Conservation (phyloP, 2,329 filamentous ascomycete genomes). For the Colletotrichum sp. region DNA sequence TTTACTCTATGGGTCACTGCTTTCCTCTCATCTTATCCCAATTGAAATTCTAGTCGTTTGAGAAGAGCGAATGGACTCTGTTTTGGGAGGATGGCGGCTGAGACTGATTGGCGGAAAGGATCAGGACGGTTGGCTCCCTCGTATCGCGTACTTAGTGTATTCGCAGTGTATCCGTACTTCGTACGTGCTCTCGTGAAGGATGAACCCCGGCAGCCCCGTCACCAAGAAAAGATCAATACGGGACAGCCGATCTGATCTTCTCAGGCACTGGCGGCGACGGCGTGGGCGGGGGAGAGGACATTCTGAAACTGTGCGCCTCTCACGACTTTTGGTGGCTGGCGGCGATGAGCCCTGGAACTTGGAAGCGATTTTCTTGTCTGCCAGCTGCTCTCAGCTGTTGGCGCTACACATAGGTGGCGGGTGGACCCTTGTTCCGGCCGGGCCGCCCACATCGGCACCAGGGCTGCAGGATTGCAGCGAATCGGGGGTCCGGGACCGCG, state of each 20-base stretch:
- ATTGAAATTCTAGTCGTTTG: background rate
- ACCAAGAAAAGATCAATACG: slow-evolving; percentile 12
- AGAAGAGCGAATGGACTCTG: background rate
- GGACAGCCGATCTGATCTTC: background rate
- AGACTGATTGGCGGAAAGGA: slow-evolving; percentile 1
- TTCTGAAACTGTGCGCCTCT: slow-evolving; percentile 6
- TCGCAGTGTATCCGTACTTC: too few relatives aligned
- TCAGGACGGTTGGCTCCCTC: background rate
- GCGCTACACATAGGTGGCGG: too few relatives aligned
- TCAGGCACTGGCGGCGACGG: background rate
- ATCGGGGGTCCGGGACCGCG: background rate
- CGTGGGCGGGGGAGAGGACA: background rate
- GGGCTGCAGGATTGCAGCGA: background rate
- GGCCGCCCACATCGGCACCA: slow-evolving; percentile 7
- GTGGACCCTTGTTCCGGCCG: background rate
- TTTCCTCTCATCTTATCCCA: background rate
- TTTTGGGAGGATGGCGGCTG: background rate
- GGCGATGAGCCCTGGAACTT: background rate
- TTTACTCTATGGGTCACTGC: background rate
- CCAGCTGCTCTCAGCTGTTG: too few relatives aligned
- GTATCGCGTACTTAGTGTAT: background rate
- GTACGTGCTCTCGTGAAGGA: background rate
- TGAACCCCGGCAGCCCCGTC: background rate
- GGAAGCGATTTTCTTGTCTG: background rate
- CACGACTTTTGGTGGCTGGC: background rate